These are phyloP conservation scores for Candida glaebosa DNA, from an alignment of 805 yeast genomes.

Conservation along the genomic window DNA sequence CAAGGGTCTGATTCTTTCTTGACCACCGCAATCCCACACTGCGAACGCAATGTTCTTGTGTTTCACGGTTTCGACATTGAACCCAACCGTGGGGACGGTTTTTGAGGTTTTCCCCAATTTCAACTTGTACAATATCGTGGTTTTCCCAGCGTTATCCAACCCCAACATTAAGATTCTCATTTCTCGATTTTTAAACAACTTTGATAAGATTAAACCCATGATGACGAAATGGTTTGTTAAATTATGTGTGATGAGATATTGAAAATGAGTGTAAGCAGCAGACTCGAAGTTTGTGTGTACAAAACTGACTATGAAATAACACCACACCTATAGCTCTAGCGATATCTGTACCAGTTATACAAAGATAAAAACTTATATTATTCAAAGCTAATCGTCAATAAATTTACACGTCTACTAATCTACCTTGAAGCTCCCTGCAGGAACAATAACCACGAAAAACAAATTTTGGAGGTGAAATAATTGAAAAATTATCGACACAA, in stretches of 20 bases:
- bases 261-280: not conserved
- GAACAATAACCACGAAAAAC: not conserved
- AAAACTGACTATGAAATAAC: too few species aligned
- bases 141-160: constrained; percentile 89
- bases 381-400: not conserved
- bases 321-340: too few species aligned
- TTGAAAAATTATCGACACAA: too few species aligned
- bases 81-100: constrained; percentile 92
- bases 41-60: constrained; percentile 80
- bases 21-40: constrained; percentile 97
- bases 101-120: constrained; percentile 70
- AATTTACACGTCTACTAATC: not conserved
- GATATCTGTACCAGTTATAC: not conserved
- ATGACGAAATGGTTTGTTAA: not conserved
- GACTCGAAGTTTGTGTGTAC: too few species aligned
- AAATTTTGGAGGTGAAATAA: too few species aligned
- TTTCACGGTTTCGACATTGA: constrained; percentile 84
- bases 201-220: constrained; percentile 19
- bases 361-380: not conserved
- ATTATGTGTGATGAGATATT: not conserved
- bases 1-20: constrained; percentile 82
- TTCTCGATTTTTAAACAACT: constrained; percentile 73
- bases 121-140: constrained; percentile 80
- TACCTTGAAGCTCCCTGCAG: not conserved
- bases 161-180: constrained; percentile 95